Percentiles rank a stretch among this genome's conserved stretches.
These are phyloP conservation scores for Botryobasidium botryosum DNA, from an alignment of 768 basidiomycete genomes.

Conservation along the genomic window DNA sequence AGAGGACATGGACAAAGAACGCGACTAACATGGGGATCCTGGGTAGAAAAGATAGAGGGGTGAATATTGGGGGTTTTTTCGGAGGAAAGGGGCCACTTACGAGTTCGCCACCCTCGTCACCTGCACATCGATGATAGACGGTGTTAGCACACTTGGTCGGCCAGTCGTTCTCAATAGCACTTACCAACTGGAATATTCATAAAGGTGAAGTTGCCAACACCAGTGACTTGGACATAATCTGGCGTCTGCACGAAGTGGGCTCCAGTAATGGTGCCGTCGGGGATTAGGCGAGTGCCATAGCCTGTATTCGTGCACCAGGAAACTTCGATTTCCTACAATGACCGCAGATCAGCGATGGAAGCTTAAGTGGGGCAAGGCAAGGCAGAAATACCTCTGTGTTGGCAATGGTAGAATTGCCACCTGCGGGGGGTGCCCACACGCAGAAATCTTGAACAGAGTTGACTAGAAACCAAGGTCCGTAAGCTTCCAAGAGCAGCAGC, in stretches of 20 bases:
- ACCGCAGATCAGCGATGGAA: background rate
- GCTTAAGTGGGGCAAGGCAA: background rate
- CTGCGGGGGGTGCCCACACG: constrained; percentile 16
- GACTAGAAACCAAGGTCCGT: background rate
- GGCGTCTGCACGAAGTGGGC: constrained; percentile 16
- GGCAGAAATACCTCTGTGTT: constrained; percentile 46
- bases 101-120: too few relatives aligned
- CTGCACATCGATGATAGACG: too few relatives aligned
- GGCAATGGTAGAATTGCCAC: constrained; percentile 33
- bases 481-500: too few relatives aligned
- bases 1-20: too few relatives aligned
- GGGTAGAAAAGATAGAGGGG: too few relatives aligned
- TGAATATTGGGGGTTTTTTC: too few relatives aligned
- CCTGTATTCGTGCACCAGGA: constrained; percentile 53
- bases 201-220: constrained; percentile 46
- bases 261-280: constrained; percentile 13
- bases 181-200: constrained; percentile 45
- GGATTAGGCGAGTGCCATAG: constrained; percentile 16
- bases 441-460: constrained; percentile 36
- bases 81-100: background rate
- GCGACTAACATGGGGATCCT: too few relatives aligned
- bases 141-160: too few relatives aligned
- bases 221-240: constrained; percentile 27
- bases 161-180: too few relatives aligned
- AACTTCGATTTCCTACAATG: constrained; percentile 24